A percentile compares a stretch with the other conserved stretches of the same genome.
Conservation (phyloP, 768 basidiomycete species). For the Pulveroboletus ravenelii region DNA sequence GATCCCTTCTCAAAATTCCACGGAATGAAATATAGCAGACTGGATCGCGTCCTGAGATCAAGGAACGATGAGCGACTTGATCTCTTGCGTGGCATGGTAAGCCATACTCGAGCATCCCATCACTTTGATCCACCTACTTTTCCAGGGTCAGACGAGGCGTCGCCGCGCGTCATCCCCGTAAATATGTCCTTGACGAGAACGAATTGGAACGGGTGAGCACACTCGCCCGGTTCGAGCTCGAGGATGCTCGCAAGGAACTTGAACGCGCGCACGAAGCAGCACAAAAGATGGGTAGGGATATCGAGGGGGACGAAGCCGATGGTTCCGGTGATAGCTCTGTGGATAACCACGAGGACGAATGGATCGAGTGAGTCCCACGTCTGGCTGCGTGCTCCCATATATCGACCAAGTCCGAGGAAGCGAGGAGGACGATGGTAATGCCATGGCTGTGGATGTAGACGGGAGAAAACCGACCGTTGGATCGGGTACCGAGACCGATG, state of each 20-base stretch:
- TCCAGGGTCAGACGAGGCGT: constrained; percentile 76
- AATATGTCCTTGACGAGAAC: constrained; percentile 85
- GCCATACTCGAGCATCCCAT: background rate
- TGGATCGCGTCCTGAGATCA: background rate
- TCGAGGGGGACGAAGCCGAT: constrained; percentile 62
- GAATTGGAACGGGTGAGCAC: constrained; percentile 88
- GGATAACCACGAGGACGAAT: constrained; percentile 51
- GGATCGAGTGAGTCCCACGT: constrained; percentile 79
- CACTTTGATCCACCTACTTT: background rate
- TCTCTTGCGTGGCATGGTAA: constrained; percentile 65
- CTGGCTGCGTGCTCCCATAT: constrained; percentile 5
- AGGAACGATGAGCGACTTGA: constrained; percentile 61
- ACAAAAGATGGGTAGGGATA: constrained; percentile 62
- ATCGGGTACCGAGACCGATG: constrained; percentile 45
- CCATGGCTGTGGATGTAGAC: constrained; percentile 56
- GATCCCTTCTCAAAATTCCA: constrained; percentile 7
- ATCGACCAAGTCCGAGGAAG: constrained; percentile 27
- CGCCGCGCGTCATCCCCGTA: constrained; percentile 67
- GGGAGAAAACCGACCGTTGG: constrained; percentile 13
- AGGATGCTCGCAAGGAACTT: constrained; percentile 83
- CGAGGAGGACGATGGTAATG: constrained; percentile 46
- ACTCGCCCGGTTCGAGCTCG: constrained; percentile 81
- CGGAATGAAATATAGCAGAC: background rate
- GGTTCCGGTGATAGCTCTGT: constrained; percentile 40
- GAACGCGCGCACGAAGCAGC: constrained; percentile 77